A percentile compares a stretch with the other conserved stretches of the same genome.
These are phyloP conservation scores for Botrytis tulipae DNA, from an alignment of 2,329 filamentous ascomycete species.

Conservation along the genomic window DNA sequence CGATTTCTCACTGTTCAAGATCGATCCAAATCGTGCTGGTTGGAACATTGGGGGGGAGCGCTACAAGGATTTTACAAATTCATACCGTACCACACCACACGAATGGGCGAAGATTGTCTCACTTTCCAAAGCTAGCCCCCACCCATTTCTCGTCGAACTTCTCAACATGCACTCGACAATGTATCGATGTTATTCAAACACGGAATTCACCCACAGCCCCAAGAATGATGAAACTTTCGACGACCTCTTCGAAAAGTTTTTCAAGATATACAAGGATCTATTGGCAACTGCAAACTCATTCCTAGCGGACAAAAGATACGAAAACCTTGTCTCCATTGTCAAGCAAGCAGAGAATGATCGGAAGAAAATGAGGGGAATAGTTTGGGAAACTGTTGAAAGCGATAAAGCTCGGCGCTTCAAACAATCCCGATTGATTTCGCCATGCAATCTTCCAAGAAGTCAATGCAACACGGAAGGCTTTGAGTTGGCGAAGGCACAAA, in stretches of 20 bases:
- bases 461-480: neutral
- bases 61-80: neutral
- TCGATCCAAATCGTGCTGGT: neutral
- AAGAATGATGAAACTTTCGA: too few species aligned
- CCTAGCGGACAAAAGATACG: neutral
- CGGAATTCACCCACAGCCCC: too few species aligned
- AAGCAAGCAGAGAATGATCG: neutral
- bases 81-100: neutral
- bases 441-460: neutral
- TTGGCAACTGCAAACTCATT: neutral
- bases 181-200: neutral
- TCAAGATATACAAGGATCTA: neutral
- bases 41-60: neutral
- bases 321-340: neutral
- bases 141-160: neutral
- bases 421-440: neutral
- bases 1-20: neutral
- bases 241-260: too few species aligned
- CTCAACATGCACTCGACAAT: neutral
- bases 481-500: rapidly evolving
- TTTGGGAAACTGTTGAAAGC: neutral
- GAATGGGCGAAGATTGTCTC: neutral
- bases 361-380: neutral
- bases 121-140: neutral
- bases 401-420: neutral